Percentiles rank a stretch among this genome's conserved stretches.
These are phyloP conservation scores for Lachnellula arida DNA, from an alignment of 2,329 filamentous ascomycete species.

Conservation along the genomic window DNA sequence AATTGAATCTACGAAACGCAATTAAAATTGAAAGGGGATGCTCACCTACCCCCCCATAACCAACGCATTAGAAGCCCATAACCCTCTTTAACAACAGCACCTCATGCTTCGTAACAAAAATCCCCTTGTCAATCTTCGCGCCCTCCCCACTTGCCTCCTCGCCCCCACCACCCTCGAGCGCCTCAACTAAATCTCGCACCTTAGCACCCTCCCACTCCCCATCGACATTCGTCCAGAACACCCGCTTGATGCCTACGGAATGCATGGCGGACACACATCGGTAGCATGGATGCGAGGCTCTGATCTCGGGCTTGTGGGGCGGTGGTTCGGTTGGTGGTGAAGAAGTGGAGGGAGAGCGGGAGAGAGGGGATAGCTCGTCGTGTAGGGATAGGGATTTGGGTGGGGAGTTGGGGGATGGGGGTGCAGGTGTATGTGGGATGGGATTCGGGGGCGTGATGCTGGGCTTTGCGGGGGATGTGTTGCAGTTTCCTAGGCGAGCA, in stretches of 20 bases:
- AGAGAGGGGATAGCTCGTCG: constrained; percentile 39
- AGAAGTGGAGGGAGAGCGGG: constrained; percentile 14
- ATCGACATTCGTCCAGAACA: constrained; percentile 47
- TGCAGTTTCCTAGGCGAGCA: constrained; percentile 35
- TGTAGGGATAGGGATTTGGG: constrained; percentile 37
- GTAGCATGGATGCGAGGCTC: constrained; percentile 45
- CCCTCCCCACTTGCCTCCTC: constrained; percentile 17
- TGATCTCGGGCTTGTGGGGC: constrained; percentile 10
- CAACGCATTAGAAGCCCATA: too few species aligned
- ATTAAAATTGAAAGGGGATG: too few species aligned
- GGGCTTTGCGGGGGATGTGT: not conserved
- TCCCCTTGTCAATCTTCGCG: constrained; percentile 19
- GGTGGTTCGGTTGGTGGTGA: not conserved
- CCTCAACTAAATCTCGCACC: constrained; percentile 44
- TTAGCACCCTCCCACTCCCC: constrained; percentile 48
- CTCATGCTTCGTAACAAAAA: constrained; percentile 51
- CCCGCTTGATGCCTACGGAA: constrained; percentile 46
- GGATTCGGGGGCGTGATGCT: not conserved
- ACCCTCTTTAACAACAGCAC: constrained; percentile 40
- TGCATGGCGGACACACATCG: constrained; percentile 48
- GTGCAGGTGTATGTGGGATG: not conserved
- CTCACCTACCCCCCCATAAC: too few species aligned
- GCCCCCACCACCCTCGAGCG: constrained; percentile 40
- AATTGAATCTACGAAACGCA: too few species aligned
- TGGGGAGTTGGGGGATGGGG: constrained; percentile 1